These are phyloP conservation scores for Kregervanrija pseudodelftensis DNA, from an alignment of 805 yeast genomes.

Conservation along the genomic window DNA sequence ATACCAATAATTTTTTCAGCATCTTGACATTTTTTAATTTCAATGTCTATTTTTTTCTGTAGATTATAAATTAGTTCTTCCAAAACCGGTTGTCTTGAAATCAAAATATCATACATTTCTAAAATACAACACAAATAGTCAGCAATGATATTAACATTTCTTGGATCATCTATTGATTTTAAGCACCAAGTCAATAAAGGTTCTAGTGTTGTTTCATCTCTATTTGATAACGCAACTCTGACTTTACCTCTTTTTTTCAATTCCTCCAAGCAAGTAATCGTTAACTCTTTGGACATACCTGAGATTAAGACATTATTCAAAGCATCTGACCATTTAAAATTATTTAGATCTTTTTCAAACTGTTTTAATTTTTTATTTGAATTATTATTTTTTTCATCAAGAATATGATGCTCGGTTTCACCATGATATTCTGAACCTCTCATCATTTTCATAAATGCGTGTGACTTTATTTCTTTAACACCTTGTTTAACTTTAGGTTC, in stretches of 20 bases:
- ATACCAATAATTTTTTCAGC: slow-evolving; percentile 89
- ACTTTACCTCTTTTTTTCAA: slow-evolving; percentile 85
- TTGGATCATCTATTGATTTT: slow-evolving; percentile 69
- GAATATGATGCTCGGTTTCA: slow-evolving; percentile 70
- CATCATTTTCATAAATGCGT: slow-evolving; percentile 72
- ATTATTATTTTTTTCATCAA: slow-evolving; percentile 46
- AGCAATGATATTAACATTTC: slow-evolving; percentile 55
- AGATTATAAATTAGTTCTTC: slow-evolving; percentile 64
- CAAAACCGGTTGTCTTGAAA: slow-evolving; percentile 70
- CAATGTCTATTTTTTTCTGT: slow-evolving; percentile 53
- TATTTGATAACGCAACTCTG: slow-evolving; percentile 65
- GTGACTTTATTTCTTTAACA: slow-evolving; percentile 39
- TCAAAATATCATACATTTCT: slow-evolving; percentile 68
- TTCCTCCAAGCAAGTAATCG: slow-evolving; percentile 79
- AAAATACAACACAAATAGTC: slow-evolving; percentile 63
- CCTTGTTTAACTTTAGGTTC: slow-evolving; percentile 50
- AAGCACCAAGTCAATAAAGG: slow-evolving; percentile 83
- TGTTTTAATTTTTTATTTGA: slow-evolving; percentile 57
- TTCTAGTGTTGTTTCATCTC: slow-evolving; percentile 76
- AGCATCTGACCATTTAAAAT: slow-evolving; percentile 91
- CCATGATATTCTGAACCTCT: slow-evolving; percentile 90
- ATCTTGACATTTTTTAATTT: slow-evolving; percentile 74
- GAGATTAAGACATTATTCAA: slow-evolving; percentile 76
- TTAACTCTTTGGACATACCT: slow-evolving; percentile 73
- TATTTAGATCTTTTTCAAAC: slow-evolving; percentile 77